Conservation (phyloP, 163 green algal species). For the Scenedesmus sp. region DNA sequence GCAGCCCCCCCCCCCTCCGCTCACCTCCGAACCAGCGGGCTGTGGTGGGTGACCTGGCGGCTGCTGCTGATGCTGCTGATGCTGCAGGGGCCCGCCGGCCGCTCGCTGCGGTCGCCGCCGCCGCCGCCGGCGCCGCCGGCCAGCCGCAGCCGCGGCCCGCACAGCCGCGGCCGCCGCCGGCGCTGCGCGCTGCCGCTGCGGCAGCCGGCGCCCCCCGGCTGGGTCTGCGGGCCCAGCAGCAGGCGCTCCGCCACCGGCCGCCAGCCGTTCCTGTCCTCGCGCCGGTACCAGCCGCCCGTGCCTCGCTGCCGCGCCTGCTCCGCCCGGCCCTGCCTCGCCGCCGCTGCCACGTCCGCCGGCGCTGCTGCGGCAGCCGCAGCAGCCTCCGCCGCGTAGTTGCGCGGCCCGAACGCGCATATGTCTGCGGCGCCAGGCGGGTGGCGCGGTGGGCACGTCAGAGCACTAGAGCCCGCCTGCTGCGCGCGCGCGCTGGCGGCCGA, state of each 20-base stretch:
- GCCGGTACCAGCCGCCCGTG: conserved; percentile 68
- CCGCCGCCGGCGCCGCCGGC: no score
- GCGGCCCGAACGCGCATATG: conserved; percentile 32
- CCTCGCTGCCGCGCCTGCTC: conserved; percentile 9
- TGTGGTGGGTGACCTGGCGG: no score
- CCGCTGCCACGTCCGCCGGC: not conserved
- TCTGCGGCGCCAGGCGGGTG: conserved; percentile 12
- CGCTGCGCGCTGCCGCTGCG: conserved; percentile 22
- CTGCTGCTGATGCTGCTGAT: no score
- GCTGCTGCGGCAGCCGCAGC: not conserved
- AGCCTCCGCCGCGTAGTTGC: conserved; percentile 33
- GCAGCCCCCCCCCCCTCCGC: no score
- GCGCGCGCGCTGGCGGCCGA: no score
- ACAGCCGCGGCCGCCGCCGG: not conserved
- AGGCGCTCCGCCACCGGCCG: conserved; percentile 64
- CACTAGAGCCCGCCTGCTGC: no score
- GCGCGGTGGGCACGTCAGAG: not conserved
- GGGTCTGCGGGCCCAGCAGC: conserved; percentile 60
- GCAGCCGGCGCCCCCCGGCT: conserved; percentile 45
- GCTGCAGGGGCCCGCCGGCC: no score
- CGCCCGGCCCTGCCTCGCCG: not conserved
- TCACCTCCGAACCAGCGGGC: no score
- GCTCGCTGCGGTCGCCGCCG: no score
- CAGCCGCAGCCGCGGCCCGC: no score
- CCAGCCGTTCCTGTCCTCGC: conserved; percentile 74